Evolutionary conservation across 306 rosid species (phyloP), one percentile per base, ranked within the genome.

Genomic region (Canavalia gladiata): DNA sequence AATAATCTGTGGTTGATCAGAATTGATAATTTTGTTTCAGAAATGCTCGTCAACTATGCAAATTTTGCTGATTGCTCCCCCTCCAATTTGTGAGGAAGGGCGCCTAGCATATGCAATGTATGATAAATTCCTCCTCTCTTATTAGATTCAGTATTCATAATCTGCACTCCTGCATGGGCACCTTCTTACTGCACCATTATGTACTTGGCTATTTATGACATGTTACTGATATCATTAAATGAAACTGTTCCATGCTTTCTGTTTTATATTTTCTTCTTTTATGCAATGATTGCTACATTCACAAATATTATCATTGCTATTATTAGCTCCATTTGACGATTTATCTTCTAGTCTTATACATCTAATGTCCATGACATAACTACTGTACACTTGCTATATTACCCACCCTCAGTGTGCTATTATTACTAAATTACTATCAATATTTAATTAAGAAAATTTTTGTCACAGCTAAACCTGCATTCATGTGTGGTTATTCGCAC

Each of bases 21-120:
- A 47, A 66, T 35, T 74, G 7, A 74, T 46, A 49, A 77, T 91
- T 58, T 87, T 81, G 78, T 89, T 86, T 84, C 93, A 95, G 99
- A 84, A 87, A 68, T 82, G 88, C 84, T 90, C 89, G 35, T 86
- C 96, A 43, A 70, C 87, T 28, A 84, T 90, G 86, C 84, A 86
- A 72, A 82, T 91, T 76, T 89, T 93, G 89, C 90, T 95, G 54
- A 91, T 95, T 69, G 88, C 93, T 68, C 99, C 96, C 66, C 99
- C 99, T 4, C 98, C 99, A 54, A 47, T 95, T 65, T 89, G 82
- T 34, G 99, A 91, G 87, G 92, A 88, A 78, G 96, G 99, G 31
- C 97, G 96, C 60, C 76, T 64, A 33, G 88, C 76, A 57, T 90
- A 63, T 86, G 97, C 98, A 2, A 79, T 47, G 99, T 91, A 88